Evolutionary conservation across 208 protist genomes (phyloP).

Genomic region (Trypanosoma brucei): DNA sequence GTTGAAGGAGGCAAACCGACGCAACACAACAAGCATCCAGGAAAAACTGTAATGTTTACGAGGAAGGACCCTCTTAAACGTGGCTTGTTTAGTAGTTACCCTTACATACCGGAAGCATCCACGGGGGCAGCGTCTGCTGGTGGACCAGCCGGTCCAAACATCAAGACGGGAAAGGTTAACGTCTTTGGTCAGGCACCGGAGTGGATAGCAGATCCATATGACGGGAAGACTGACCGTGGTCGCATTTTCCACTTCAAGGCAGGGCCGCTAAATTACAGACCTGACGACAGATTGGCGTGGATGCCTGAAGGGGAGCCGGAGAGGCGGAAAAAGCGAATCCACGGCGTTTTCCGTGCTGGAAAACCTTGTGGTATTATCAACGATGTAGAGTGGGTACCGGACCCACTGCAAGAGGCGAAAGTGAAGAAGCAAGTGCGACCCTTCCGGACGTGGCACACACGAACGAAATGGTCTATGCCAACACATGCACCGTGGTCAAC

Average conservation of each 20-base stretch:
- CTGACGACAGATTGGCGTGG: constrained; percentile 58
- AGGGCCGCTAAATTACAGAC: constrained; percentile 45
- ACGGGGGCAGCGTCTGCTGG: constrained; percentile 16
- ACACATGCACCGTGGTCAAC: constrained; percentile 77
- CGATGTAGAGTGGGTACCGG: constrained; percentile 79
- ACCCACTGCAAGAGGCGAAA: constrained; percentile 64
- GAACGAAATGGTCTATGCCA: constrained; percentile 87
- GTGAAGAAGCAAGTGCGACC: constrained; percentile 57
- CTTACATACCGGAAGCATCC: constrained; percentile 69
- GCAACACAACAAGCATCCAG: constrained; percentile 30
- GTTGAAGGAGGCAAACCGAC: constrained; percentile 54
- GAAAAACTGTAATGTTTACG: constrained; percentile 55
- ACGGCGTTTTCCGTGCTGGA: constrained; percentile 73
- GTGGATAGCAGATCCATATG: constrained; percentile 81
- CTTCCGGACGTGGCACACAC: constrained; percentile 87
- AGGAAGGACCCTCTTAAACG: constrained; percentile 73
- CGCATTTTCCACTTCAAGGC: constrained; percentile 73
- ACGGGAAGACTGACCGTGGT: constrained; percentile 62
- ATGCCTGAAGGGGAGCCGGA: constrained; percentile 79
- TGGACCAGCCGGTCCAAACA: constrained; percentile 8
- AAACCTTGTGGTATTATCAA: constrained; percentile 64
- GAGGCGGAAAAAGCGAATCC: constrained; percentile 34
- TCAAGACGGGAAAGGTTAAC: constrained; percentile 63
- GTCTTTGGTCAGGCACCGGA: constrained; percentile 68
- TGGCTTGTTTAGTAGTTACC: constrained; percentile 72